Evolutionary conservation across 2,329 filamentous ascomycete genomes (phyloP).

Genomic region (Monosporascus ibericus): DNA sequence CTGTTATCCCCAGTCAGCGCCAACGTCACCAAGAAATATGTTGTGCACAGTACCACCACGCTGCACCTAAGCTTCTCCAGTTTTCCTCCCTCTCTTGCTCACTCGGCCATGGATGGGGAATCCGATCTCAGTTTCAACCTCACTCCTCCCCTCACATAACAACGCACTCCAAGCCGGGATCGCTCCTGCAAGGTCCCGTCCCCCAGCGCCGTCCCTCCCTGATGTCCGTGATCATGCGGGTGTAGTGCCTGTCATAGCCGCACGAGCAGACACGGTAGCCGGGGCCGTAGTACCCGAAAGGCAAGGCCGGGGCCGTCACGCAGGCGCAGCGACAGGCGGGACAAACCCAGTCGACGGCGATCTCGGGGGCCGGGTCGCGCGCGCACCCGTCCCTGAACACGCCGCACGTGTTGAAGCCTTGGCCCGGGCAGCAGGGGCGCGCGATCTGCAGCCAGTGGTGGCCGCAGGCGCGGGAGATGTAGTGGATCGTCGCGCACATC

Average conservation of each 20-base stretch:
- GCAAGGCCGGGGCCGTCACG: not conserved
- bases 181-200: constrained; percentile 32
- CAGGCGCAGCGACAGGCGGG: constrained; percentile 11
- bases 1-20: too few species aligned
- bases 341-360: constrained; percentile 26
- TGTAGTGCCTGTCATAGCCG: constrained; percentile 40
- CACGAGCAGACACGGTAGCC: constrained; percentile 34
- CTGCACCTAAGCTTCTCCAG: not conserved
- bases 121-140: too few species aligned
- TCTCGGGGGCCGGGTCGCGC: constrained; percentile 28
- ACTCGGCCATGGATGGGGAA: not conserved
- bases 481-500: constrained; percentile 46
- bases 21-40: too few species aligned
- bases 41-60: not conserved
- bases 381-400: constrained; percentile 33
- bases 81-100: not conserved
- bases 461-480: constrained; percentile 41
- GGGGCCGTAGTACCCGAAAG: constrained; percentile 6
- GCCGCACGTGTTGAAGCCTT: constrained; percentile 45
- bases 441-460: constrained; percentile 47
- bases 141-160: constrained; percentile 29
- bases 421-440: constrained; percentile 40
- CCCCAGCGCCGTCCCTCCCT: constrained; percentile 42
- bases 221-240: constrained; percentile 40
- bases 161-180: constrained; percentile 33